These are phyloP conservation scores for Chrysoporthe austroafricana DNA, from an alignment of 2,329 filamentous ascomycete genomes.

Conservation along the genomic window DNA sequence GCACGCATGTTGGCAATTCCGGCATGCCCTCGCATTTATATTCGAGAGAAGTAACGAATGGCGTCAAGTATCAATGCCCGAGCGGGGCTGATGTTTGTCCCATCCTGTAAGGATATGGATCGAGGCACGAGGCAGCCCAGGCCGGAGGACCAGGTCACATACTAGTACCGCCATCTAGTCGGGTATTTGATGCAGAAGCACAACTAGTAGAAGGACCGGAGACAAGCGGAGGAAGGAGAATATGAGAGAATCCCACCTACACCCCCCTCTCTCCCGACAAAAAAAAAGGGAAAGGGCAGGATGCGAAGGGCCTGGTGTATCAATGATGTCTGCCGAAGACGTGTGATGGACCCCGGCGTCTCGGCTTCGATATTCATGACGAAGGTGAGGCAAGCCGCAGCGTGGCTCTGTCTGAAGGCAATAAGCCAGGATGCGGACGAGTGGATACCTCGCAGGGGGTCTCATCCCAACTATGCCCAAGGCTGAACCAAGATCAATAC, in stretches of 20 bases:
- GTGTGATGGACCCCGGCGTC: background rate
- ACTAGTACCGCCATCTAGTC: too few relatives aligned
- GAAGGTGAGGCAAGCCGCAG: constrained; percentile 5
- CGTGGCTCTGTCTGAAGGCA: background rate
- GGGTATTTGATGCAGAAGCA: too few relatives aligned
- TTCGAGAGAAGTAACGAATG: background rate
- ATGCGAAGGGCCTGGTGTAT: background rate
- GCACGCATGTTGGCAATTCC: background rate
- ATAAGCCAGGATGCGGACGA: background rate
- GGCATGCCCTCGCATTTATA: background rate
- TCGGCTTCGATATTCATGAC: constrained; percentile 1
- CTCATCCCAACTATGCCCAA: background rate
- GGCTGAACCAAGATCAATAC: background rate
- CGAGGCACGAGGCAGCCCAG: too few relatives aligned
- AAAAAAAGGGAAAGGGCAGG: background rate
- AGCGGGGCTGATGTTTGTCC: background rate
- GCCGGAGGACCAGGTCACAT: too few relatives aligned
- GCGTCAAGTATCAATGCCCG: background rate
- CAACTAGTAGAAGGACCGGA: too few relatives aligned
- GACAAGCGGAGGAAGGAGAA: too few relatives aligned
- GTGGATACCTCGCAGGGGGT: background rate
- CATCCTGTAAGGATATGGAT: too few relatives aligned
- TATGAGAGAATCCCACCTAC: background rate
- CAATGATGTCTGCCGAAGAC: background rate
- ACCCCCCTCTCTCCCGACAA: too few relatives aligned